These are phyloP conservation scores for Sarocladium oryzae DNA, from an alignment of 2,329 filamentous ascomycete species.

Conservation along the genomic window DNA sequence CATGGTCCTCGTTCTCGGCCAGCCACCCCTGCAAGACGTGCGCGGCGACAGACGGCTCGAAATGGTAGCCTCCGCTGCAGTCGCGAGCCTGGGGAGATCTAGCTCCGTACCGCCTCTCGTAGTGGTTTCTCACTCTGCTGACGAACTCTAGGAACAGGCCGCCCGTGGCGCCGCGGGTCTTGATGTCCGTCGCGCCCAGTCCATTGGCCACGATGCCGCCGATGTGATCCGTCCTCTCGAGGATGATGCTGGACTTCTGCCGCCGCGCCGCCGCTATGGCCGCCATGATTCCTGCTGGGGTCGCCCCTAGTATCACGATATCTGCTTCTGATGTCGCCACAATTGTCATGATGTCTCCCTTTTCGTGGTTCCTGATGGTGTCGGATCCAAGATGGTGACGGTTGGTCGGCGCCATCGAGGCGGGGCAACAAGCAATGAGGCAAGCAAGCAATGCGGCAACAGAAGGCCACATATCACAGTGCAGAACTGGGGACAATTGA, in stretches of 20 bases:
- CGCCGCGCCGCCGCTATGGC: constrained; percentile 4
- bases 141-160: constrained; percentile 8
- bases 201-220: constrained; percentile 2
- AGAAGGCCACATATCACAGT: too few relatives aligned
- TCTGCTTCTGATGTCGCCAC: background rate
- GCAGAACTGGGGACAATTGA: too few relatives aligned
- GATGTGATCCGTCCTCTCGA: background rate
- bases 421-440: too few relatives aligned
- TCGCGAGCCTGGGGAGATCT: background rate
- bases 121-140: background rate
- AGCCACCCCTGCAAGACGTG: background rate
- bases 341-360: background rate
- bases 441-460: too few relatives aligned
- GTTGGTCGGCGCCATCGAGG: too few relatives aligned
- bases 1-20: background rate
- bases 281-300: background rate
- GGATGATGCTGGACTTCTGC: constrained; percentile 3
- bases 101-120: background rate
- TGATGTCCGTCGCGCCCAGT: constrained; percentile 5
- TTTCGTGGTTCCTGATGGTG: too few relatives aligned
- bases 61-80: constrained; percentile 3
- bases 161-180: constrained; percentile 4
- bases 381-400: too few relatives aligned
- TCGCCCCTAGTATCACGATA: background rate
- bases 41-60: constrained; percentile 3